Conservation (phyloP, 805 yeast genomes). For the Cyberlindnera xylosilytica region DNA sequence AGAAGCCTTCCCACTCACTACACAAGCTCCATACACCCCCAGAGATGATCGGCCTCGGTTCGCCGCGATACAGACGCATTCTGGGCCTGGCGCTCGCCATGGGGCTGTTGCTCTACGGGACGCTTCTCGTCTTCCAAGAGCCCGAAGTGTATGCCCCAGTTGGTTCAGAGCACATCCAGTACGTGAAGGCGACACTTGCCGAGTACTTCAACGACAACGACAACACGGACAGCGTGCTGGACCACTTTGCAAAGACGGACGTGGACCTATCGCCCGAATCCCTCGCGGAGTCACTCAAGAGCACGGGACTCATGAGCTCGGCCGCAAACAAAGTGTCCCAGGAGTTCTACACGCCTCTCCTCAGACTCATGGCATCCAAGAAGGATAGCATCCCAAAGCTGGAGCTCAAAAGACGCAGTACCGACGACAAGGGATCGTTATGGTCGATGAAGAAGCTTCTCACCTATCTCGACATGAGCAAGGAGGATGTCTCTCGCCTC, state of each 20-base stretch:
- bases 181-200: neutral
- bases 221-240: conserved; percentile 9
- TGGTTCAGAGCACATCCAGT: conserved; percentile 8
- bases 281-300: neutral
- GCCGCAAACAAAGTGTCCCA: conserved; percentile 11
- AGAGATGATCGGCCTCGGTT: conserved; percentile 9
- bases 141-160: conserved; percentile 12
- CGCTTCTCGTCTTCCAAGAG: conserved; percentile 6
- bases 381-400: conserved; percentile 16
- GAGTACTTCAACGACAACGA: conserved; percentile 13
- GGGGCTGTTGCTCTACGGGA: conserved; percentile 8
- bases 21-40: neutral
- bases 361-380: conserved; percentile 14
- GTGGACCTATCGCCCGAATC: conserved; percentile 2
- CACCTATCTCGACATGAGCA: conserved; percentile 22
- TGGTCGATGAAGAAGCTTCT: conserved; percentile 33
- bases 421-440: conserved; percentile 43
- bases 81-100: conserved; percentile 1
- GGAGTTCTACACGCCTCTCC: conserved; percentile 14
- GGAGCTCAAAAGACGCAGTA: conserved; percentile 30
- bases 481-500: conserved; percentile 36
- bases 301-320: neutral
- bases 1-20: neutral
- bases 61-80: conserved; percentile 11
- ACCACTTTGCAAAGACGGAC: conserved; percentile 9